Conservation (phyloP, 148 eudicot species). For the Chenopodium formosanum region DNA sequence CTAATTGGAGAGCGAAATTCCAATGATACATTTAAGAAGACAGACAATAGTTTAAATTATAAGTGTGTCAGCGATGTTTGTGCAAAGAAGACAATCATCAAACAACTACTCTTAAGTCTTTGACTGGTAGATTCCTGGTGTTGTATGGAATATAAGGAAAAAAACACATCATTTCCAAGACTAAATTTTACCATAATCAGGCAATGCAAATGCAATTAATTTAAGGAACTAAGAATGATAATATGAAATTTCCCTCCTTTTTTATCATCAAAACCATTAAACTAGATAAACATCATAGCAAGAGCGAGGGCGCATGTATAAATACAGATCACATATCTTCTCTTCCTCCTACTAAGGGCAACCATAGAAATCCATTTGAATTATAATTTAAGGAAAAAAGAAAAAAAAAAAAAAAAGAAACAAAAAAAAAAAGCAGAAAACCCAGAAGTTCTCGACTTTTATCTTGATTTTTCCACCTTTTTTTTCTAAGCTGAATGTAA, state of each 20-base stretch:
- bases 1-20: too few relatives aligned
- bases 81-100: slow-evolving; percentile 3
- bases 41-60: not conserved
- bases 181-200: not conserved
- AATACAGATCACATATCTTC: slow-evolving; percentile 38
- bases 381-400: slow-evolving; percentile 23
- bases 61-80: slow-evolving; percentile 13
- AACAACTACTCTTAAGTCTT: not conserved
- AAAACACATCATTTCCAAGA: not conserved
- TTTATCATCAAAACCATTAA: slow-evolving; percentile 16
- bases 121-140: not conserved
- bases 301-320: slow-evolving; percentile 27
- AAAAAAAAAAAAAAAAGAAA: not conserved
- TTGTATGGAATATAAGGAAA: not conserved
- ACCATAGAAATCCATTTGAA: slow-evolving; percentile 31
- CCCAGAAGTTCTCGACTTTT: slow-evolving; percentile 26
- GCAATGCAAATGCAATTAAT: not conserved
- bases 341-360: slow-evolving; percentile 32
- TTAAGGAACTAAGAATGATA: not conserved
- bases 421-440: slow-evolving; percentile 23
- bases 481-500: slow-evolving; percentile 33
- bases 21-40: too few relatives aligned
- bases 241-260: not conserved
- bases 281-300: slow-evolving; percentile 20
- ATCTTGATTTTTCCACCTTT: slow-evolving; percentile 23